Base-by-base conservation (phyloP, 139 green algal species). In the Micractinium conductrix region DNA sequence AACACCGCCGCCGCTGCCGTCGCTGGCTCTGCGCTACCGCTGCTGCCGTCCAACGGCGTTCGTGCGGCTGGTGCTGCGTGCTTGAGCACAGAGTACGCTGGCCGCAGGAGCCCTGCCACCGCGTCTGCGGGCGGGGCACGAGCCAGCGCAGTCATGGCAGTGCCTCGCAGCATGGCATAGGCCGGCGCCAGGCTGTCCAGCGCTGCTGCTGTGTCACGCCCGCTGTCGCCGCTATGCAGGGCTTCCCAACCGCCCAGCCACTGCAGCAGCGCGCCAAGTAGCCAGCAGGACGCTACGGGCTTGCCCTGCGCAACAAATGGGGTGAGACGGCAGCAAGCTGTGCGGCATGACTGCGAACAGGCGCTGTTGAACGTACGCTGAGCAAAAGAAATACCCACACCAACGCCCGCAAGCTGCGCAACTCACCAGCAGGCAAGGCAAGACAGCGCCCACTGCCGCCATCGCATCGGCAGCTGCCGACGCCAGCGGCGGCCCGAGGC, bases 231-330 rank as follows among this genome's bases (percentile, higher is more conserved):
- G 9, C 17, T 12, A 14, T 12, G 42, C 38, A 22, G 2, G 10
- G n/a, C n/a, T n/a, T n/a, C n/a, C n/a, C 40, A 75, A n/a, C 21
- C 17, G 26, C 78, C 75, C 62, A 79, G 50, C 55, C 44, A 78
- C 17, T 28, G 79, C 42, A 89, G 45, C 30, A 89, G 35, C 8
- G 81, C 69, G 28, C 78, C 68, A 40, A 90, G 65, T 67, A 90
- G 45, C 83, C 83, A 89, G 67, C 68, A 63, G 2, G 80, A 55
- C 5, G 50, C 70, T 5, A 30, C 58, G 0, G 65, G 50, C 17
- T 79, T 65, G 22, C 58, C 81, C 81, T 86, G 72, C 50, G 48
- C 17, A 22, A 48, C 68, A 45, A 4, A 30, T 9, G 10, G 8
- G 21, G 24, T 45, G 38, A 35, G 2, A 43, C n/a, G 38, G 30